phyloP scores from a whole-genome alignment of 352 stramenopile genomes.

The Globisporangium heterothallicum region DNA sequence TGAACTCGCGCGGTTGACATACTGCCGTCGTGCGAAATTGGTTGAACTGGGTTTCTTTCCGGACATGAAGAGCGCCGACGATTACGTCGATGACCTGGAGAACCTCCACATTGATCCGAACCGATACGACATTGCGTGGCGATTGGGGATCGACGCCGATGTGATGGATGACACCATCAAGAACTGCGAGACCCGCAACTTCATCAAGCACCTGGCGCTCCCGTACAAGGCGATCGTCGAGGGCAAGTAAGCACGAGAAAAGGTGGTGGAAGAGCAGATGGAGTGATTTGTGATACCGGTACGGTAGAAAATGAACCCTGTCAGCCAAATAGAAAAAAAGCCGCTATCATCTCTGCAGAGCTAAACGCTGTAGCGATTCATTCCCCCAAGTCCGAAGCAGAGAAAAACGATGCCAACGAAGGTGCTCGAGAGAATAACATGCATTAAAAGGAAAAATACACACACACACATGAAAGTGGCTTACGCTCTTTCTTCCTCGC shows the following conservation, averaged over 20 bases:
- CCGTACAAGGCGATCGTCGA: slow-evolving; percentile 56
- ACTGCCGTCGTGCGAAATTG: slow-evolving; percentile 64
- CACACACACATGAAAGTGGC: too few species aligned
- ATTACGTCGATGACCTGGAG: slow-evolving; percentile 74
- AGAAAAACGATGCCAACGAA: too few species aligned
- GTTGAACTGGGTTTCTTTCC: slow-evolving; percentile 67
- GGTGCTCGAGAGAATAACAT: background rate
- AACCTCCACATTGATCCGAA: slow-evolving; percentile 62
- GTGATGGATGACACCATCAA: slow-evolving; percentile 78
- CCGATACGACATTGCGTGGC: slow-evolving; percentile 77
- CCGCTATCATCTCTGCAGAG: too few species aligned
- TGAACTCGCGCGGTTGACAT: slow-evolving; percentile 67
- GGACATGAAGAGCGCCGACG: slow-evolving; percentile 59
- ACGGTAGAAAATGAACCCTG: background rate
- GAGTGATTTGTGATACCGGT: slow-evolving; percentile 2
- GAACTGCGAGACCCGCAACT: slow-evolving; percentile 79
- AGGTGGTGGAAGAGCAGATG: background rate
- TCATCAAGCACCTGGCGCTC: slow-evolving; percentile 79
- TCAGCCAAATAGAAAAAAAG: slow-evolving; percentile 8
- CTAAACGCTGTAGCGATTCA: too few species aligned
- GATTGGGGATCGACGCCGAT: slow-evolving; percentile 66
- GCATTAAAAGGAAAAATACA: background rate
- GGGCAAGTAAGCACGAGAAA: slow-evolving; percentile 12
- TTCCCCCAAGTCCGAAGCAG: too few species aligned
- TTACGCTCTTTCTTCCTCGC: too few species aligned